Base-by-base conservation (phyloP, 2,329 filamentous ascomycete genomes). In the Orbilia ellipsospora region DNA sequence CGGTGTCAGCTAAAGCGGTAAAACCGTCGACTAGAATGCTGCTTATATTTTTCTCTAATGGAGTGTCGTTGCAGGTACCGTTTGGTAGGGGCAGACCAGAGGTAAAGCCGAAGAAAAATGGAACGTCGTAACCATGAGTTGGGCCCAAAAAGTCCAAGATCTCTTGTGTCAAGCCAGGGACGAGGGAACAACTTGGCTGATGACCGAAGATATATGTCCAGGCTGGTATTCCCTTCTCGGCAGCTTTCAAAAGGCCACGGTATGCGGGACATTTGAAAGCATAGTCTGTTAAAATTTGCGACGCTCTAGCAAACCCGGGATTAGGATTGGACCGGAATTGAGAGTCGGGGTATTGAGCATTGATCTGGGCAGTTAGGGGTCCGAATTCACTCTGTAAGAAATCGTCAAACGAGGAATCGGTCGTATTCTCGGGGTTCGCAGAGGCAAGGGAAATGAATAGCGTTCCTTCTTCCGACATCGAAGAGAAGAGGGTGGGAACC, bases 131-230 rank as follows among this genome's bases (percentile, higher is more conserved):
- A 15, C 56, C 59, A 50, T 74, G 70, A 5, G 44, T 42, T 1
- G 70, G 23, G 4, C 70, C 70, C 12, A 74, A 16, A 1, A 74
- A 3, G 4, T 56, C 52, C 6, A 31, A n/a, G 10, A 50, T 20
- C 1, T 54, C 45, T 26, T 23, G 28, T 2, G 50, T 16, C 12
- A 74, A 20, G 5, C 42, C 51, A 4, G 13, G 18, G 3, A 18
- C 13, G 10, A 63, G 18, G 1, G 63, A 44, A 18, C 70, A 74
- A 4, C 56, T 44, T 10, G 51, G 15, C 8, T 23, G 28, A 48
- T 64, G 70, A 15, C 63, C 63, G 28, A 68, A 74, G 2, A 68
- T 44, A 28, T 68, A 74, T 5, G 70, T 59, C 63, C 63, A 74
- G 8, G n/a, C 51, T 10, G 70, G 63, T 5, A 74, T 61, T 4